Base-by-base conservation (phyloP, 1,284 basidiomycete species). In the Fomitopsis pinicola region DNA sequence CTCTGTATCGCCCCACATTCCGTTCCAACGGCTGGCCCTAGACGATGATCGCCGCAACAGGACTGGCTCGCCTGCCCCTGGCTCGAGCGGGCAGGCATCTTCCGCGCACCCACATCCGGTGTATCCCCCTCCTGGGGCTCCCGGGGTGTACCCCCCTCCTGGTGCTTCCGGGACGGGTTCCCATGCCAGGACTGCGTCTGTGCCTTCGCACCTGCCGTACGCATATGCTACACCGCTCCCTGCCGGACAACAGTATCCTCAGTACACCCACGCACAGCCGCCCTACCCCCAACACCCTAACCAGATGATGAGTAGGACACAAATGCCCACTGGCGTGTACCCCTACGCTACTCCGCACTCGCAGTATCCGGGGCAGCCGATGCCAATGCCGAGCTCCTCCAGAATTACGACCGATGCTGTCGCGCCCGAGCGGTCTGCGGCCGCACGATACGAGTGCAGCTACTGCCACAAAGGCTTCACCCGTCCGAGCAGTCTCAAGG, bases 391-490 rank as follows among this genome's bases (percentile, higher is more conserved):
- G 5, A 63, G 65, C 33, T 56, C 66, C 36, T 63, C 59, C 42
- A 67, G 63, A 38, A 61, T 48, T 26, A 64, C 52, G 54, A 65
- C 58, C 35, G 71, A 71, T 12, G 30, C 66, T 45, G 57, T 26
- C 15, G 12, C 66, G n/a, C 48, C 66, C 45, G 72, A 73, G 58
- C 65, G 69, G 59, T 62, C 67, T 22, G 65, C 73, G 15, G 66
- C 76, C 28, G 71, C 82, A 58, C 88, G 87, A 72, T 93, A 92
- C 69, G 88, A 90, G 68, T 93, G 91, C 68, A 76, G 73, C 46
- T 91, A 88, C 73, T 93, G 91, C 71, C 84, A 86, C 30, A 93
- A 92, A 72, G 84, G 87, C 35, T 93, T 93, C 75, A 92, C 83
- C 68, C 82, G 91, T 30, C 91, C 91, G 0, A 92, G 90, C 66